Conservation (phyloP, 768 basidiomycete species). For the Psilocybe cyanescens region DNA sequence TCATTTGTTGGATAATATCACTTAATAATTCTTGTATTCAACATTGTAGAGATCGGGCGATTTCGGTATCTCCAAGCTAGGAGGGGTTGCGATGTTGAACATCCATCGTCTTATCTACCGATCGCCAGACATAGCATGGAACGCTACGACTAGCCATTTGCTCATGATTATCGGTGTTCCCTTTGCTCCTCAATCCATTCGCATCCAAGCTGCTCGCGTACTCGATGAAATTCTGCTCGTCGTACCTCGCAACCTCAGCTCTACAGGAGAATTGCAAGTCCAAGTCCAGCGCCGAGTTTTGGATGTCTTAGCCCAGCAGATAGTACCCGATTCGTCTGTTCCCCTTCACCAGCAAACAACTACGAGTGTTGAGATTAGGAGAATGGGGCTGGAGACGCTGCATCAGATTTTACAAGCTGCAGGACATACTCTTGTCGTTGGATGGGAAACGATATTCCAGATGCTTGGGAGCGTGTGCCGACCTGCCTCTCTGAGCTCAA, state of each 20-base stretch:
- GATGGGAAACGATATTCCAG: slow-evolving; percentile 93
- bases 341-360: slow-evolving; percentile 38
- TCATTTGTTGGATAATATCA: neutral
- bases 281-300: slow-evolving; percentile 83
- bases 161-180: slow-evolving; percentile 74
- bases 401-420: slow-evolving; percentile 90
- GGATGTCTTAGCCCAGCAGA: slow-evolving; percentile 82
- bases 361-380: slow-evolving; percentile 74
- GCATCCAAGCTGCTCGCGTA: slow-evolving; percentile 87
- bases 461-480: slow-evolving; percentile 91
- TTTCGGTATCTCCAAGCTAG: slow-evolving; percentile 90
- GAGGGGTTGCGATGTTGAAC: slow-evolving; percentile 79
- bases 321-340: slow-evolving; percentile 52
- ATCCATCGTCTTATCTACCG: slow-evolving; percentile 86
- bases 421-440: slow-evolving; percentile 88
- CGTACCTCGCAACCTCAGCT: slow-evolving; percentile 73
- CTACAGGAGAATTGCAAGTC: slow-evolving; percentile 63
- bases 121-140: slow-evolving; percentile 86
- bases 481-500: slow-evolving; percentile 41
- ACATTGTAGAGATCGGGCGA: slow-evolving; percentile 79
- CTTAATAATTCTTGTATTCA: slow-evolving; percentile 5
- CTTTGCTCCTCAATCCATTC: slow-evolving; percentile 75
- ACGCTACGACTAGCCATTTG: slow-evolving; percentile 78
- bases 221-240: slow-evolving; percentile 83
- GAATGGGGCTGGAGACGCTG: slow-evolving; percentile 88